phyloP scores from a whole-genome alignment of 75 land plant genomes.

The Picea glauca region DNA sequence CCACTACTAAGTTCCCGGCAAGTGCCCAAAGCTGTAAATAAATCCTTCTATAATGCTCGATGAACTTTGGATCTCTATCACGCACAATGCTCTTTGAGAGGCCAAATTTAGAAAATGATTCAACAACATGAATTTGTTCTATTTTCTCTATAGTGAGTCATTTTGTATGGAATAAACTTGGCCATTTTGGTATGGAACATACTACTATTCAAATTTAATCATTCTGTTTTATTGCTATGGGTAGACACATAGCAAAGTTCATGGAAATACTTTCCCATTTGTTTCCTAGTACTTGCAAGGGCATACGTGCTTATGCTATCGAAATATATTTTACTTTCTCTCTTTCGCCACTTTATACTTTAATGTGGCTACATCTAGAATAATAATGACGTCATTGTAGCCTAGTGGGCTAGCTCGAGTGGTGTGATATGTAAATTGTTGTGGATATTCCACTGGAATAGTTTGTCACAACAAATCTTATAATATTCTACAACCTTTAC shows the following conservation, averaged over 20 bases:
- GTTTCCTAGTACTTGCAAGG: neutral
- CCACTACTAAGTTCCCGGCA: neutral
- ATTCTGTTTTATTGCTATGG: neutral
- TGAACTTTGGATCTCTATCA: conserved; percentile 18
- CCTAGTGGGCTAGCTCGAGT: too few species aligned
- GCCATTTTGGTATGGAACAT: neutral
- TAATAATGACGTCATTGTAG: too few species aligned
- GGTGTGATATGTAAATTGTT: too few species aligned
- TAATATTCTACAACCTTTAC: too few species aligned
- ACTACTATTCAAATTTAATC: neutral
- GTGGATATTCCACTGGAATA: too few species aligned
- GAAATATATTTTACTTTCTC: neutral
- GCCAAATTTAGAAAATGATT: conserved; percentile 12
- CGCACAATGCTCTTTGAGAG: conserved; percentile 14
- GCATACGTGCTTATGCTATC: neutral
- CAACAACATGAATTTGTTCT: neutral
- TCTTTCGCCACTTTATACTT: too few species aligned
- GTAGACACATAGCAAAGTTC: neutral
- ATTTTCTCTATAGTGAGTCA: neutral
- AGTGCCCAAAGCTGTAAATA: neutral
- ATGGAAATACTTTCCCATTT: neutral
- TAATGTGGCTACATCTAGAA: too few species aligned
- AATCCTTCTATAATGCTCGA: conserved; percentile 6
- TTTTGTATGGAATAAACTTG: neutral
- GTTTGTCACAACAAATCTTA: too few species aligned